Evolutionary conservation across 73 alveolate genomes (phyloP).

Genomic region (Diophrys sp.): DNA sequence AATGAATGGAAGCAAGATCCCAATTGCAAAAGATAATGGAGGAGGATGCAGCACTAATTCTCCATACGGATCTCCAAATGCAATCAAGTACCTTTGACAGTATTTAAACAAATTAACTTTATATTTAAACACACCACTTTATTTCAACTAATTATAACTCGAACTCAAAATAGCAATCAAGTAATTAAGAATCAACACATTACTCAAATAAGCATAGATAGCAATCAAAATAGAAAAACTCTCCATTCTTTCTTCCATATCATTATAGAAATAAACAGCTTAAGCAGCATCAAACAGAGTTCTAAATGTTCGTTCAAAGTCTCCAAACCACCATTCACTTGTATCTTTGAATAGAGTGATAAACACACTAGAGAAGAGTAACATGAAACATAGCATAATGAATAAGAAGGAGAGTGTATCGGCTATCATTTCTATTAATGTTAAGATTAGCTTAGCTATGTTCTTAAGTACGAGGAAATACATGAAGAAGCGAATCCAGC

Average conservation of each 20-base stretch:
- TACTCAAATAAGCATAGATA: constrained; percentile 34
- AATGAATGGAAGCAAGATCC: constrained; percentile 35
- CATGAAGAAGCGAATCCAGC: constrained; percentile 54
- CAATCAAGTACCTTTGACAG: constrained; percentile 39
- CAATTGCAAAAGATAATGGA: constrained; percentile 20
- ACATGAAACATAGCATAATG: constrained; percentile 27
- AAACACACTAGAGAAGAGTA: constrained; percentile 35
- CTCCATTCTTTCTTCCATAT: constrained; percentile 28
- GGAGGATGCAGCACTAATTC: constrained; percentile 60
- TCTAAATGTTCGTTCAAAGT: constrained; percentile 26
- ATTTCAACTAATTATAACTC: constrained; percentile 38
- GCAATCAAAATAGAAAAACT: constrained; percentile 20
- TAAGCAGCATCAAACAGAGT: constrained; percentile 55
- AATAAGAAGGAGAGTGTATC: constrained; percentile 51
- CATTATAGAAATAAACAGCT: constrained; percentile 33
- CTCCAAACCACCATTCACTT: constrained; percentile 30
- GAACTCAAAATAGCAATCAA: constrained; percentile 60
- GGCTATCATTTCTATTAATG: constrained; percentile 41
- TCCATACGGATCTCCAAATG: constrained; percentile 33
- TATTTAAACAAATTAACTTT: constrained; percentile 30
- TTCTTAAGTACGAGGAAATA: constrained; percentile 37
- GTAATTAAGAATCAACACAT: constrained; percentile 48
- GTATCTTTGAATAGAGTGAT: constrained; percentile 48
- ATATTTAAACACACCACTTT: constrained; percentile 47
- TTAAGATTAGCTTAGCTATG: constrained; percentile 38